Conservation (phyloP, 108 stramenopile species). For the Conticribra weissflogii region DNA sequence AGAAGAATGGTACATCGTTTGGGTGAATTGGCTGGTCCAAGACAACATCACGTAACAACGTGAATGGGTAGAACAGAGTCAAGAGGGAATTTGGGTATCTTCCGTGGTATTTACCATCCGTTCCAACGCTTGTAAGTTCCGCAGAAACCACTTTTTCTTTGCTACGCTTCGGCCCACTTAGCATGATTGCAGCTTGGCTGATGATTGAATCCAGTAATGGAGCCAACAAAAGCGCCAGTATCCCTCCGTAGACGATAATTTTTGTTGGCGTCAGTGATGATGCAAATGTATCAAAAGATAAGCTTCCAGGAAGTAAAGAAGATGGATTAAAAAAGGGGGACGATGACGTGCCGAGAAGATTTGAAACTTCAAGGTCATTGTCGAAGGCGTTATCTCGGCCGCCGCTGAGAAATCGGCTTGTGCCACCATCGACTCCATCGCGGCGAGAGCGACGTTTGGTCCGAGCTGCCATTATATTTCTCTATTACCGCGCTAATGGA, state of each 20-base stretch:
- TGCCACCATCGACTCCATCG: background rate
- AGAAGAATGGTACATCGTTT: conserved; percentile 56
- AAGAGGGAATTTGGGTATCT: conserved; percentile 58
- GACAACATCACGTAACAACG: conserved; percentile 55
- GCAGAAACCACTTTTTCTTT: background rate
- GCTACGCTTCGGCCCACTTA: background rate
- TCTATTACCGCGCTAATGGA: too few species aligned
- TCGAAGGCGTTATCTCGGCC: background rate
- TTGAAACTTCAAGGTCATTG: too few species aligned
- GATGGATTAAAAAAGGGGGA: too few species aligned
- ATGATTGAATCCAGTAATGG: conserved; percentile 12
- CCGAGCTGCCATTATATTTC: conserved; percentile 11
- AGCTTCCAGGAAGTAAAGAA: too few species aligned
- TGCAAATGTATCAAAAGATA: too few species aligned
- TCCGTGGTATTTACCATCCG: conserved; percentile 51
- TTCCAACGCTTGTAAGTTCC: conserved; percentile 17
- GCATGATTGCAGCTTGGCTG: background rate
- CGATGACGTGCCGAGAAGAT: too few species aligned
- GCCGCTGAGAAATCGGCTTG: background rate
- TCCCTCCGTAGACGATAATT: conserved; percentile 11
- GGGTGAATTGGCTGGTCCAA: conserved; percentile 51
- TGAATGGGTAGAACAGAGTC: conserved; percentile 58
- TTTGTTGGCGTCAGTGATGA: conserved; percentile 12
- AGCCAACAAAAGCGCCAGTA: conserved; percentile 6
- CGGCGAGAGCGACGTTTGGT: conserved; percentile 6